Base-by-base conservation (phyloP, 352 stramenopile species). In the Globisporangium carolinianum region DNA sequence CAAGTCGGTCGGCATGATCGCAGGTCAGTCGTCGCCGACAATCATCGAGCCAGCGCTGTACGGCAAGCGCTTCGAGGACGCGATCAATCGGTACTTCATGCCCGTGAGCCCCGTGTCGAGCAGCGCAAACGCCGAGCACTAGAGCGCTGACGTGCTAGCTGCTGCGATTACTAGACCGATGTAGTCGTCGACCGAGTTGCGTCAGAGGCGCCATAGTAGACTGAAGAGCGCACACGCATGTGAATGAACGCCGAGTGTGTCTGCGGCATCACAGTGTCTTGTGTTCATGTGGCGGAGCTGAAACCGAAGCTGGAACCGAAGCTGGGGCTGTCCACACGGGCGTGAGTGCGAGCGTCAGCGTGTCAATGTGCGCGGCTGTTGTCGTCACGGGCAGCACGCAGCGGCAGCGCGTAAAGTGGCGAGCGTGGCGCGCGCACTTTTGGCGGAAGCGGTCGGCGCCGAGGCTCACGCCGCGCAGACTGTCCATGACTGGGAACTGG, bases 1-100 rank as follows among this genome's bases (percentile, higher is more conserved):
- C 32, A 99, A 99, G 71, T 98, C 87, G 61, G 87, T 98, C 32
- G 91, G 94, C 10, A 99, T 99, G 97, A 98, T 99, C 18, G 96
- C 97, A 43, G 97, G 97, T 6, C 91, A 98, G 58, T 97, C 92
- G 18, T 98, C 98, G 47, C 92, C 92, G 8, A 99, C 97, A 2
- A 98, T 99, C 58, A 98, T 99, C 63, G 95, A 99, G 64, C 96
- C 97, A 5, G 86, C 81, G 5, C 69, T 97, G 38, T 99, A 99
- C 67, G 94, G 94, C 37, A 95, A 97, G 62, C 86, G 97, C 14
- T 98, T 99, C 60, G 83, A 72, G 36, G 94, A 97, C 65, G 96
- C 95, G 3, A 98, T 99, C 68, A 81, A 94, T 14, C 73, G 94
- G 45, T 99, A 99, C 62, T 99, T 99, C 67, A 98, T 98, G 92